Base-by-base conservation (phyloP, 208 protist genomes). In the Porcisia hertigi region DNA sequence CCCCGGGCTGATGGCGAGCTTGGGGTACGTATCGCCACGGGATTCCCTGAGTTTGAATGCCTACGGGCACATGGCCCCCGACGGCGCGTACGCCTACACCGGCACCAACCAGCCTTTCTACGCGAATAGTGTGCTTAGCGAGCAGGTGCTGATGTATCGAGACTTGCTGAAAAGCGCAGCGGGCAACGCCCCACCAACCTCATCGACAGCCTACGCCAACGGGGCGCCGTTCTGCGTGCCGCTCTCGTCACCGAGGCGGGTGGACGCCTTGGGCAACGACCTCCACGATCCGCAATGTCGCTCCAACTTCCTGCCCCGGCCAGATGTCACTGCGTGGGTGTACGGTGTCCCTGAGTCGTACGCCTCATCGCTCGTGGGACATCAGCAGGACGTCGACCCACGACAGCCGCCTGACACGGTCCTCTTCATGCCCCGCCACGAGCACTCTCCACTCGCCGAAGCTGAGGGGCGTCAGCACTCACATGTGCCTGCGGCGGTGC, bases 301-400 rank as follows among this genome's bases (percentile, higher is more conserved):
- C 75, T 36, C 39, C 14, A n/a, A 52, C 62, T 47, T 41, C 39
- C 52, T 25, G n/a, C 60, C 71, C 52, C 58, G 80, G 34, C 84
- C 80, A 39, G 66, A 73, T 52, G 69, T 87, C 57, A 87, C 88
- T 8, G 80, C 84, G 69, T 93, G 88, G 91, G 77, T 86, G 14
- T 95, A 95, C 76, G 89, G 89, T 20, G 74, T 95, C 4, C 84
- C 87, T 3, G 53, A 77, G 23, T 55, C 73, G 11, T 52, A 65
- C 62, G 78, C 73, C 6, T 57, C 78, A 11, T 25, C 65, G 12
- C 59, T 80, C 12, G 60, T 84, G 66, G 58, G 76, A 18, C 63
- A 79, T 34, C 70, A 76, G 58, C 54, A 59, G 57, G 41, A 0
- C 43, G 36, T 69, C 11, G 54, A 62, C 57, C 69, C 76, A 9